These are phyloP conservation scores for Blastobotrys proliferans DNA, from an alignment of 1,139 yeast genomes.

Conservation along the genomic window DNA sequence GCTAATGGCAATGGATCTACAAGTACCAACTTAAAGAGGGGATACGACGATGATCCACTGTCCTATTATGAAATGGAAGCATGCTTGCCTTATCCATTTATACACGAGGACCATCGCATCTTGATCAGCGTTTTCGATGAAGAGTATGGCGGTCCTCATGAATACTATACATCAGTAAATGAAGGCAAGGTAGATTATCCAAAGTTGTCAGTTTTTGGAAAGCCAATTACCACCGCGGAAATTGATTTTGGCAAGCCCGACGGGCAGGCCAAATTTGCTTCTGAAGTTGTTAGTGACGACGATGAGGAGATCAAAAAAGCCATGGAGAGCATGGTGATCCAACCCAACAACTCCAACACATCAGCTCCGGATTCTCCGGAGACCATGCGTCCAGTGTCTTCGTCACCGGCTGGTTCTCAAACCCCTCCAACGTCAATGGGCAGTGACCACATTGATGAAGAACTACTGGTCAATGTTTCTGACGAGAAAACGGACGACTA, in stretches of 20 bases:
- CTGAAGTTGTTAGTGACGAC: slow-evolving; percentile 18
- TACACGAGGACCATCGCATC: slow-evolving; percentile 42
- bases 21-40: not conserved
- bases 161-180: slow-evolving; percentile 3
- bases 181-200: slow-evolving; percentile 3
- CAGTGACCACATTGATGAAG: not conserved
- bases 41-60: slow-evolving; percentile 40
- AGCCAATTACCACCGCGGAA: slow-evolving; percentile 16
- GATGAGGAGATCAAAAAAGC: slow-evolving; percentile 29
- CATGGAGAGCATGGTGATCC: slow-evolving; percentile 29
- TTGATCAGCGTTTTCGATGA: slow-evolving; percentile 26
- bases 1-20: not conserved
- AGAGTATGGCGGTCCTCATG: slow-evolving; percentile 10
- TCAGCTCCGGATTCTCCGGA: slow-evolving; percentile 5
- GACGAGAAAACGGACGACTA: too few relatives aligned
- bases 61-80: slow-evolving; percentile 66
- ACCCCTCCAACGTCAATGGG: not conserved
- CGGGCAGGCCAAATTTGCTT: slow-evolving; percentile 25
- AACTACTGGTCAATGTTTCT: not conserved
- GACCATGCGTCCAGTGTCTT: not conserved
- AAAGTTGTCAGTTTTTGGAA: slow-evolving; percentile 20
- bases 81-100: slow-evolving; percentile 50
- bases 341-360: not conserved
- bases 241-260: slow-evolving; percentile 28
- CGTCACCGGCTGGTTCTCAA: not conserved